Percentiles rank a stretch among this genome's conserved stretches.
phyloP scores from a whole-genome alignment of 192 early-diverging fungal genomes.

The Backusella tuberculispora region DNA sequence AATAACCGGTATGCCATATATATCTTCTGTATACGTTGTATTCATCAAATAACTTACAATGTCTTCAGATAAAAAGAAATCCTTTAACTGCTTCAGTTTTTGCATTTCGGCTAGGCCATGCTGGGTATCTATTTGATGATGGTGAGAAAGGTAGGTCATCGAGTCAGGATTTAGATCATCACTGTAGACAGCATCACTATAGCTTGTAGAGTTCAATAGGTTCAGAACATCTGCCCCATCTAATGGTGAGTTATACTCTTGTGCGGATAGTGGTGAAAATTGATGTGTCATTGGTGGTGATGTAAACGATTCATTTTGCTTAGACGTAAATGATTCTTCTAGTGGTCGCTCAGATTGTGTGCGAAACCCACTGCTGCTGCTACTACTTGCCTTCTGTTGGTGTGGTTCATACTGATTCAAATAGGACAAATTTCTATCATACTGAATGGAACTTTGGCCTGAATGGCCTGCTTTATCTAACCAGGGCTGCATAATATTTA shows the following conservation, averaged over 20 bases:
- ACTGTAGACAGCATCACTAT: slow-evolving; percentile 28
- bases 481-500: slow-evolving; percentile 20
- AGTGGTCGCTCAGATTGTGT: not conserved
- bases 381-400: not conserved
- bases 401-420: not conserved
- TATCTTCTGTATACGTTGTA: slow-evolving; percentile 43
- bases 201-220: slow-evolving; percentile 30
- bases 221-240: slow-evolving; percentile 35
- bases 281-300: not conserved
- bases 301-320: not conserved
- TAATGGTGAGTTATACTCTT: not conserved
- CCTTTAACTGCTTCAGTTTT: not conserved
- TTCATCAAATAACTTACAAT: slow-evolving; percentile 41
- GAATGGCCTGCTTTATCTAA: slow-evolving; percentile 3
- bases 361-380: not conserved
- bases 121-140: slow-evolving; percentile 17
- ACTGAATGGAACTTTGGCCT: not conserved
- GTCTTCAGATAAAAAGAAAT: slow-evolving; percentile 42
- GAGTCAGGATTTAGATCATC: slow-evolving; percentile 23
- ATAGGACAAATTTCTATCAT: not conserved
- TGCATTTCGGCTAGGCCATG: slow-evolving; percentile 10
- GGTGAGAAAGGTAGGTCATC: slow-evolving; percentile 12
- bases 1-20: slow-evolving; percentile 39
- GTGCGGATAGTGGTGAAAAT: not conserved
- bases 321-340: not conserved